These are phyloP conservation scores for Geotrichum cucujoidarum DNA, from an alignment of 1,139 yeast genomes.

Conservation along the genomic window DNA sequence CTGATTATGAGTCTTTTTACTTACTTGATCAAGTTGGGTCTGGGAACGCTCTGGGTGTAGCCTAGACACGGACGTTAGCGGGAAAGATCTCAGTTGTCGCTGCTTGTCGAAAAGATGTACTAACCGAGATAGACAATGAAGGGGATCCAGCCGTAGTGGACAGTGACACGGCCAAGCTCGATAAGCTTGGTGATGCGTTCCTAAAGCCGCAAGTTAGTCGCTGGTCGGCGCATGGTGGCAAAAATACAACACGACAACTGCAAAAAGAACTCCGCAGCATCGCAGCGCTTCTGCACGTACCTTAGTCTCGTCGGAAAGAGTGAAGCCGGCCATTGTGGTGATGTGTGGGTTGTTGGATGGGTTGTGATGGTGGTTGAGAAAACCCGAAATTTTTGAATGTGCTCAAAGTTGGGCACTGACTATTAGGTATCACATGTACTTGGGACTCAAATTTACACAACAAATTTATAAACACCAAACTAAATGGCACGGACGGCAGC, in stretches of 20 bases:
- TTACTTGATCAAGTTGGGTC: slow-evolving; percentile 72
- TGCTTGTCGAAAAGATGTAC: slow-evolving; percentile 14
- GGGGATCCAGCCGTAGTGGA: slow-evolving; percentile 97
- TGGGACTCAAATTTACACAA: not conserved
- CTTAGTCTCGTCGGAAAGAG: slow-evolving; percentile 47
- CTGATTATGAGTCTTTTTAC: slow-evolving; percentile 22
- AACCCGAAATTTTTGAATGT: not conserved
- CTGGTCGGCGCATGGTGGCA: not conserved
- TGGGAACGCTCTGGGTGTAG: slow-evolving; percentile 80
- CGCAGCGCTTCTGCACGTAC: slow-evolving; percentile 33
- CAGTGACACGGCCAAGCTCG: slow-evolving; percentile 78
- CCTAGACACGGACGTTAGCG: slow-evolving; percentile 33
- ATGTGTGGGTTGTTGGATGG: slow-evolving; percentile 1
- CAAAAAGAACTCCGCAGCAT: not conserved
- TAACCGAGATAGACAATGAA: slow-evolving; percentile 76
- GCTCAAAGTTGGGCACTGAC: not conserved
- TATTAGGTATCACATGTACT: not conserved
- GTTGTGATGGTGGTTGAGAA: slow-evolving; percentile 1
- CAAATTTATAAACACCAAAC: not conserved
- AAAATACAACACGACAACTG: not conserved
- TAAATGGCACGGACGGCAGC: slow-evolving; percentile 1
- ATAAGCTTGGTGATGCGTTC: slow-evolving; percentile 83
- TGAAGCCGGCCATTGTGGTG: slow-evolving; percentile 35
- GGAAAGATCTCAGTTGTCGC: not conserved
- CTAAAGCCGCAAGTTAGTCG: slow-evolving; percentile 31